Evolutionary conservation across 441 rosid species (phyloP).

Genomic region (Adansonia grandidieri): DNA sequence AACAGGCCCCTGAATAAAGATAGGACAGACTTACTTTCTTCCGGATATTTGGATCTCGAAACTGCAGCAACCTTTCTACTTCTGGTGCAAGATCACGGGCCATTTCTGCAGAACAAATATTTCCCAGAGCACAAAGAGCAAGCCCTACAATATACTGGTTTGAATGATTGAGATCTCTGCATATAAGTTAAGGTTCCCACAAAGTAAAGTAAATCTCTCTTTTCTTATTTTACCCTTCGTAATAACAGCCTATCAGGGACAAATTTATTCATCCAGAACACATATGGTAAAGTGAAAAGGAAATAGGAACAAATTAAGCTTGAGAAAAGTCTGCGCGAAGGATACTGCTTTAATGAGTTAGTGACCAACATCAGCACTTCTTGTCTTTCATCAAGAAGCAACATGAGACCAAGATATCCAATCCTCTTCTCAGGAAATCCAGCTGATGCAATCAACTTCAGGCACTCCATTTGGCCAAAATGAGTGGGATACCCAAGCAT

Average conservation of each 20-base stretch:
- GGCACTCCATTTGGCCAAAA: conserved; percentile 99
- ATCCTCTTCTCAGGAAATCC: conserved; percentile 99
- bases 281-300: not conserved
- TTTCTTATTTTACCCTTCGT: conserved; percentile 14
- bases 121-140: conserved; percentile 98
- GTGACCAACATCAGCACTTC: conserved; percentile 99
- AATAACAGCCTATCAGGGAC: conserved; percentile 14
- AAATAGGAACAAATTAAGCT: conserved; percentile 7
- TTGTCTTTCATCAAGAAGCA: conserved; percentile 99
- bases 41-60: conserved; percentile 98
- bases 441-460: conserved; percentile 88
- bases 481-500: conserved; percentile 99
- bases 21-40: conserved; percentile 67
- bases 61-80: conserved; percentile 94
- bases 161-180: conserved; percentile 96
- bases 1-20: conserved; percentile 23
- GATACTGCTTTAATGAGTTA: conserved; percentile 99
- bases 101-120: conserved; percentile 99
- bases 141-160: conserved; percentile 98
- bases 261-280: not conserved
- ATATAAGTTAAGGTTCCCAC: conserved; percentile 60
- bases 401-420: conserved; percentile 97
- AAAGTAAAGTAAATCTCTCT: conserved; percentile 26
- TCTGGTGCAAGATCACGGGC: conserved; percentile 99
- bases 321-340: conserved; percentile 33